A percentile compares a stretch with the other conserved stretches of the same genome.
Conservation (phyloP, 768 basidiomycete genomes). For the Phallus indusiatus region DNA sequence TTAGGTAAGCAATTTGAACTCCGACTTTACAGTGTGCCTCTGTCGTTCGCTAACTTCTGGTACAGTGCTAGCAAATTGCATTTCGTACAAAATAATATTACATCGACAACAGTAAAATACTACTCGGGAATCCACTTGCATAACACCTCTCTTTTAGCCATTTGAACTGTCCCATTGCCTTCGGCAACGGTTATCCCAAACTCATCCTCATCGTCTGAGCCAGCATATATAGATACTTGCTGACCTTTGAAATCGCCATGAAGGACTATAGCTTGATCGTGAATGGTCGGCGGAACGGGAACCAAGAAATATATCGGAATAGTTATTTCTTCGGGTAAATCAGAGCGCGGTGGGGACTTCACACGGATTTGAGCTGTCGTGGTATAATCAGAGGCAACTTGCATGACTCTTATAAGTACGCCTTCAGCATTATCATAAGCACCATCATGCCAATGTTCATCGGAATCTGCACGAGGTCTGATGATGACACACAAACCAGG, state of each 20-base stretch:
- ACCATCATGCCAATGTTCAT: conserved; percentile 20
- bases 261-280: conserved; percentile 43
- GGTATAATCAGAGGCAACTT: conserved; percentile 20
- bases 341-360: conserved; percentile 23
- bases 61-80: not conserved
- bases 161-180: not conserved
- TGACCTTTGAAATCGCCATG: conserved; percentile 14
- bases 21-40: not conserved
- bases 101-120: not conserved
- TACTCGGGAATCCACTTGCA: conserved; percentile 1
- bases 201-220: not conserved
- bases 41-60: not conserved
- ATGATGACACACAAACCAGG: conserved; percentile 12
- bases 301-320: conserved; percentile 33
- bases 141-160: not conserved
- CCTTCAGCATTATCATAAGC: conserved; percentile 23
- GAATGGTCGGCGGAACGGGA: conserved; percentile 30
- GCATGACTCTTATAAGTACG: conserved; percentile 18
- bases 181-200: conserved; percentile 1
- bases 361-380: conserved; percentile 18
- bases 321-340: conserved; percentile 22
- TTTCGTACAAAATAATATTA: not conserved
- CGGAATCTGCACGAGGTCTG: conserved; percentile 14
- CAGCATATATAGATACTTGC: not conserved
- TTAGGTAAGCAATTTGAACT: conserved; percentile 8